Conservation (phyloP, 768 basidiomycete species). For the Agrocybe pediades region DNA sequence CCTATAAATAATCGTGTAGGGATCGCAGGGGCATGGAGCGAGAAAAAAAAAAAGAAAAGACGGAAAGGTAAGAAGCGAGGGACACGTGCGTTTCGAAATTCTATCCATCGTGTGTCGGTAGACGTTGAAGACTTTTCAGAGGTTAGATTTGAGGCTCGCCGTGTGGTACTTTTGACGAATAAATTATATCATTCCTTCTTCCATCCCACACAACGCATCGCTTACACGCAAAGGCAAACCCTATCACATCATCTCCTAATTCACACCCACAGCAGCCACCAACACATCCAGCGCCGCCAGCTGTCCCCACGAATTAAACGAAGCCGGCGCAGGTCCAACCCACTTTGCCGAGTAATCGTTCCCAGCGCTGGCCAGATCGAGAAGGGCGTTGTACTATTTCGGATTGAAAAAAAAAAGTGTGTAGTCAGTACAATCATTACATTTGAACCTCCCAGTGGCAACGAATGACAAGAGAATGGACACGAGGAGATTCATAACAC, state of each 20-base stretch:
- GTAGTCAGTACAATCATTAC: not conserved
- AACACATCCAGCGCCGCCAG: conserved; percentile 48
- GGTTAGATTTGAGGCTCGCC: no score
- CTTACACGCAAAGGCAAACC: not conserved
- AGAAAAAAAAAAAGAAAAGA: no score
- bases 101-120: no score
- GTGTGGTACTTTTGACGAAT: no score
- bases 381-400: conserved; percentile 47
- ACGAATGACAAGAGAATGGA: not conserved
- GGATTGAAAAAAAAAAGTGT: not conserved
- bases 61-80: no score
- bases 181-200: no score
- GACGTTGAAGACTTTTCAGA: no score
- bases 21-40: no score
- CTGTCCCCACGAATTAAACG: conserved; percentile 52
- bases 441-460: not conserved
- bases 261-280: conserved; percentile 37
- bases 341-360: conserved; percentile 45
- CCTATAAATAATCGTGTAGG: no score
- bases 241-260: conserved; percentile 20
- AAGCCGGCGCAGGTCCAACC: conserved; percentile 43
- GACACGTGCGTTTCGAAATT: no score
- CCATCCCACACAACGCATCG: no score
- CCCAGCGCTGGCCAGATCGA: conserved; percentile 47
- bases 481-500: conserved; percentile 6